Conservation (phyloP, 129 eudicot species). For the Dittrichia graveolens region DNA sequence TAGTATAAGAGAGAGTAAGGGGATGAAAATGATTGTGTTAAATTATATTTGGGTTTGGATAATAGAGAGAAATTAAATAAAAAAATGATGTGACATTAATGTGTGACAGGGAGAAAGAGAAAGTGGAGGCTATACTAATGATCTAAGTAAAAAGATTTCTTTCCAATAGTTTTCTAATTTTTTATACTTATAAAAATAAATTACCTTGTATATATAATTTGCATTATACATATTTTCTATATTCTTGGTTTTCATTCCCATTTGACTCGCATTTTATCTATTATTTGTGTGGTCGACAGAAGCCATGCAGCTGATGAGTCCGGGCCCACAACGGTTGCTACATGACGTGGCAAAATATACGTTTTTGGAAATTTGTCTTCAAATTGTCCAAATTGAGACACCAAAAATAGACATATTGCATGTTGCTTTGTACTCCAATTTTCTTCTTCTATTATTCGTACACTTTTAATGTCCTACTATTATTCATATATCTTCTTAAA, state of each 20-base stretch:
- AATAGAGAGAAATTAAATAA: too few relatives aligned
- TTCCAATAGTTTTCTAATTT: too few relatives aligned
- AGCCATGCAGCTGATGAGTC: conserved; percentile 31
- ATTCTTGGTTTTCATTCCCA: background rate
- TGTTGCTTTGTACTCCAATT: conserved; percentile 28
- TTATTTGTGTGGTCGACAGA: conserved; percentile 21
- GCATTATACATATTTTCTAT: too few relatives aligned
- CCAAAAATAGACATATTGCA: conserved; percentile 40
- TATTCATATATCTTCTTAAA: background rate
- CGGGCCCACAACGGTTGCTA: conserved; percentile 29
- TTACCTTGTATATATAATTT: too few relatives aligned
- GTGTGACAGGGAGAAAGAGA: too few relatives aligned
- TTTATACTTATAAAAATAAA: too few relatives aligned
- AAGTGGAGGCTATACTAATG: too few relatives aligned
- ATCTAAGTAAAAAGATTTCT: too few relatives aligned
- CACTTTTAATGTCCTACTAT: conserved; percentile 38
- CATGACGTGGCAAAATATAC: conserved; percentile 25
- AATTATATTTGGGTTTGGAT: too few relatives aligned
- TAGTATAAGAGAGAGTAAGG: too few relatives aligned
- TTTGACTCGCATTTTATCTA: background rate
- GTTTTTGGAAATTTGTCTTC: conserved; percentile 27
- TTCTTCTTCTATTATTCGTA: conserved; percentile 23
- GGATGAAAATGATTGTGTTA: too few relatives aligned
- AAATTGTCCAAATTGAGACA: conserved; percentile 32
- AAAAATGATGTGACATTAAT: too few relatives aligned